phyloP scores from a whole-genome alignment of 2,329 filamentous ascomycete genomes.

The Claviceps purpurea region DNA sequence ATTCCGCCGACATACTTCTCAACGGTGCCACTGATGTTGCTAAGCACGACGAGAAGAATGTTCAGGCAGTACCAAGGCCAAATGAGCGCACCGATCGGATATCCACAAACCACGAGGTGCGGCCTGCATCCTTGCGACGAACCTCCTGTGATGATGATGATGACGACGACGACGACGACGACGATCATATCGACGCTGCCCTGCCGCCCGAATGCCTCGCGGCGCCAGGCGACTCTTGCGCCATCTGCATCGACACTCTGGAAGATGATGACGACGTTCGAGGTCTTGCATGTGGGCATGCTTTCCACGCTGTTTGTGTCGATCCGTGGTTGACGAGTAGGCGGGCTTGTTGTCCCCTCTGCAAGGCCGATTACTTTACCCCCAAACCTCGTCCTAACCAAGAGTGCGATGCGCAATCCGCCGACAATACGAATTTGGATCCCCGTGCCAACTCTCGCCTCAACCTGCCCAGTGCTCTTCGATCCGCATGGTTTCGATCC shows the following conservation, averaged over 20 bases:
- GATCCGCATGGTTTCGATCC: conserved; percentile 25
- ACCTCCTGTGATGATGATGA: conserved; percentile 42
- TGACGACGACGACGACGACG: conserved; percentile 33
- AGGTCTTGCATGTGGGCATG: conserved; percentile 89
- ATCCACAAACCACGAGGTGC: conserved; percentile 14
- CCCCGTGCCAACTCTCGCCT: conserved; percentile 29
- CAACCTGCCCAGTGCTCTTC: conserved; percentile 32
- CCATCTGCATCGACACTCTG: conserved; percentile 87
- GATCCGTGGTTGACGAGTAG: conserved; percentile 94
- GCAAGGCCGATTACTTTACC: conserved; percentile 95
- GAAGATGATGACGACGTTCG: conserved; percentile 95
- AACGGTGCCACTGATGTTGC: conserved; percentile 9
- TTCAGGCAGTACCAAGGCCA: conserved; percentile 7
- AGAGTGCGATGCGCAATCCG: conserved; percentile 12
- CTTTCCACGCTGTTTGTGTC: conserved; percentile 90
- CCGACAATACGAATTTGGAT: conserved; percentile 15
- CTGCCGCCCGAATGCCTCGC: conserved; percentile 68
- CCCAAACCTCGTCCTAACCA: conserved; percentile 65
- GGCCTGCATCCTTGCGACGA: conserved; percentile 21
- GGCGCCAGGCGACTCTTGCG: conserved; percentile 81
- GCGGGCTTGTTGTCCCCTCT: conserved; percentile 89
- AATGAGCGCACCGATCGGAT: conserved; percentile 9
- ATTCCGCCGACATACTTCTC: conserved; percentile 9
- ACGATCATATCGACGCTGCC: conserved; percentile 66
- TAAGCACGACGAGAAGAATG: conserved; percentile 7